A percentile compares a stretch with the other conserved stretches of the same genome.
These are phyloP conservation scores for Thelonectria discophora DNA, from an alignment of 2,329 filamentous ascomycete genomes.

Conservation along the genomic window DNA sequence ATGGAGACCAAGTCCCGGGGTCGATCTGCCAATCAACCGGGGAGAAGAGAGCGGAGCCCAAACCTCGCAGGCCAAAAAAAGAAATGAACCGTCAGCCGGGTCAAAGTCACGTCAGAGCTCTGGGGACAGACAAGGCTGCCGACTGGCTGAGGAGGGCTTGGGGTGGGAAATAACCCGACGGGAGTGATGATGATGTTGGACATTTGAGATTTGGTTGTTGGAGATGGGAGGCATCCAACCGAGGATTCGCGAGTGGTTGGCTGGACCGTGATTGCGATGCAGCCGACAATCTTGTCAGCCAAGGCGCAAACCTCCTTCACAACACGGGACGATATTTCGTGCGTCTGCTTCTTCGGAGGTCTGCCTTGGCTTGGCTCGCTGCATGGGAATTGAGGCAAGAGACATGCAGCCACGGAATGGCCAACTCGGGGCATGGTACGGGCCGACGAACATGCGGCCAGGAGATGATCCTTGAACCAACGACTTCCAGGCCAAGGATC, in stretches of 20 bases:
- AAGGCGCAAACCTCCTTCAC: not conserved
- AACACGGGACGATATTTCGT: slow-evolving; percentile 5
- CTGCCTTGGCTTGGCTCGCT: not conserved
- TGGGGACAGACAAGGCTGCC: slow-evolving; percentile 14
- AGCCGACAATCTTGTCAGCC: slow-evolving; percentile 9
- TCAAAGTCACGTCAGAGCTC: slow-evolving; percentile 36
- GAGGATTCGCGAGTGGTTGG: slow-evolving; percentile 6
- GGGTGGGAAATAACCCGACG: slow-evolving; percentile 26
- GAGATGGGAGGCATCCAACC: slow-evolving; percentile 9
- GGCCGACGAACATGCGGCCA: not conserved
- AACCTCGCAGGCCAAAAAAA: slow-evolving; percentile 39
- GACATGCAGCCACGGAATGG: not conserved
- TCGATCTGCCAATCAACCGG: slow-evolving; percentile 42
- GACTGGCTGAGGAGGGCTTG: slow-evolving; percentile 20
- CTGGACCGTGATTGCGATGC: slow-evolving; percentile 15
- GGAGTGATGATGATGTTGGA: slow-evolving; percentile 4
- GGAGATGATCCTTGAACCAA: not conserved
- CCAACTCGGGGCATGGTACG: not conserved
- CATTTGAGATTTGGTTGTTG: slow-evolving; percentile 1
- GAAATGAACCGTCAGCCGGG: slow-evolving; percentile 22
- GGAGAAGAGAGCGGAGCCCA: slow-evolving; percentile 33
- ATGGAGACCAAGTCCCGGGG: slow-evolving; percentile 35
- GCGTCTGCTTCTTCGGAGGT: slow-evolving; percentile 3
- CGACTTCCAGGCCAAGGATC: slow-evolving; percentile 30
- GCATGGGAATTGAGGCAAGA: slow-evolving; percentile 16